Conservation (phyloP, 2,329 filamentous ascomycete genomes). For the Paecilomyces dactylethromorphus region DNA sequence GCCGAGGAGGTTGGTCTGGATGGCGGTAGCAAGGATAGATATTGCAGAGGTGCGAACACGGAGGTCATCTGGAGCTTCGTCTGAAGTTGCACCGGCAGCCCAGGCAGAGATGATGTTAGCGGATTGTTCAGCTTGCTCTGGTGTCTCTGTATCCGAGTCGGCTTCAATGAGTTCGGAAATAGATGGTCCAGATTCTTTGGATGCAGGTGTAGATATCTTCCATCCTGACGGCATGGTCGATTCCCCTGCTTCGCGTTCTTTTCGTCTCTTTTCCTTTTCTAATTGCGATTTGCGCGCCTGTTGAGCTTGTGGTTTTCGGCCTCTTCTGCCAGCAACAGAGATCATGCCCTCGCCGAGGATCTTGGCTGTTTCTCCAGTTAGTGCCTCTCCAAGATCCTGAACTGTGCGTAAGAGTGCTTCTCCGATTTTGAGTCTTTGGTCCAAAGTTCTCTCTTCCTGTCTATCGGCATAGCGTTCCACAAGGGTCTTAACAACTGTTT, state of each 20-base stretch:
- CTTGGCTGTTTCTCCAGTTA: constrained; percentile 30
- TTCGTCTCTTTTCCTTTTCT: constrained; percentile 18
- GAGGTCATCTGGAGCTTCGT: constrained; percentile 37
- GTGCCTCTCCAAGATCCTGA: constrained; percentile 31
- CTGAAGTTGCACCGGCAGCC: constrained; percentile 30
- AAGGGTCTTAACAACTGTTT: constrained; percentile 33
- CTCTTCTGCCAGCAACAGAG: constrained; percentile 32
- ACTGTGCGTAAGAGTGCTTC: constrained; percentile 36
- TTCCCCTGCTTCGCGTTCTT: constrained; percentile 22
- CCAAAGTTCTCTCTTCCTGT: constrained; percentile 27
- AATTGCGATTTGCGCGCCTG: constrained; percentile 18
- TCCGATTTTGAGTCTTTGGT: constrained; percentile 36
- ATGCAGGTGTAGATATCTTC: constrained; percentile 16
- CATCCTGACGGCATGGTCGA: constrained; percentile 21
- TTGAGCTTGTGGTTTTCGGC: constrained; percentile 29
- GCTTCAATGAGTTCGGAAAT: constrained; percentile 12
- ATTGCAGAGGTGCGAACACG: constrained; percentile 37
- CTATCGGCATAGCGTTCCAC: constrained; percentile 34
- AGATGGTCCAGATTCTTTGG: background rate
- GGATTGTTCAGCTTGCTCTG: constrained; percentile 25
- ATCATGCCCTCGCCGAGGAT: constrained; percentile 33
- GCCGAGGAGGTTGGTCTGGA: constrained; percentile 33
- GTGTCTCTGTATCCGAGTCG: constrained; percentile 28
- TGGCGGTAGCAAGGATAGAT: constrained; percentile 35
- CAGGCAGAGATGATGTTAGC: constrained; percentile 34